Evolutionary conservation across 1,139 yeast species (phyloP).

Genomic region (Casaregolazyma suthepensis): DNA sequence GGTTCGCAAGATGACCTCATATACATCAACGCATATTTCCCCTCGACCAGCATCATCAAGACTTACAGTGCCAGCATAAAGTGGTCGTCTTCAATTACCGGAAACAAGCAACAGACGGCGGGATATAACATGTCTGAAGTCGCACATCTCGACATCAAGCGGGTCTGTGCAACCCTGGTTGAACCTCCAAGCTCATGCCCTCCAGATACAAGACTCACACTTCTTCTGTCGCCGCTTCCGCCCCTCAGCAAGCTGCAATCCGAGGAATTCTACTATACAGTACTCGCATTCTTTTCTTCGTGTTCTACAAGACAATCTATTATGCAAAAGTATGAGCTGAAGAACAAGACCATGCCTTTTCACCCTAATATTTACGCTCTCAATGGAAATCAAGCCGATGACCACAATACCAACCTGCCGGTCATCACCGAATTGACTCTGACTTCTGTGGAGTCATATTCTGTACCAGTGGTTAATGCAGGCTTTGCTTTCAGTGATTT

Average conservation of each 20-base stretch:
- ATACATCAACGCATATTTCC: slow-evolving; percentile 45
- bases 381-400: slow-evolving; percentile 15
- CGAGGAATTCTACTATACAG: slow-evolving; percentile 35
- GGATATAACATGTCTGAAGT: slow-evolving; percentile 11
- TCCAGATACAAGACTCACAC: slow-evolving; percentile 20
- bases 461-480: slow-evolving; percentile 16
- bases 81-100: slow-evolving; percentile 44
- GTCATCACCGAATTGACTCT: slow-evolving; percentile 12
- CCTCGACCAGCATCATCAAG: slow-evolving; percentile 37
- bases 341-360: slow-evolving; percentile 30
- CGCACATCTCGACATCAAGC: slow-evolving; percentile 5
- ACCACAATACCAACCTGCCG: neutral
- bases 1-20: slow-evolving; percentile 47
- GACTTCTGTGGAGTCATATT: slow-evolving; percentile 9
- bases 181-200: neutral
- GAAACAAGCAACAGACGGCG: slow-evolving; percentile 10
- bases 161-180: slow-evolving; percentile 1
- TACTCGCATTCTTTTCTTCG: slow-evolving; percentile 32
- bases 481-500: slow-evolving; percentile 22
- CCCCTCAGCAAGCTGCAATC: slow-evolving; percentile 17
- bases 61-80: slow-evolving; percentile 47
- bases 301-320: slow-evolving; percentile 14
- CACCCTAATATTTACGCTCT: slow-evolving; percentile 26
- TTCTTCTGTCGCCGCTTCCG: slow-evolving; percentile 26
- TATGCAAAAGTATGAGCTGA: slow-evolving; percentile 23